Conservation (phyloP, 805 yeast genomes). For the Pichia nanzhaoensis region DNA sequence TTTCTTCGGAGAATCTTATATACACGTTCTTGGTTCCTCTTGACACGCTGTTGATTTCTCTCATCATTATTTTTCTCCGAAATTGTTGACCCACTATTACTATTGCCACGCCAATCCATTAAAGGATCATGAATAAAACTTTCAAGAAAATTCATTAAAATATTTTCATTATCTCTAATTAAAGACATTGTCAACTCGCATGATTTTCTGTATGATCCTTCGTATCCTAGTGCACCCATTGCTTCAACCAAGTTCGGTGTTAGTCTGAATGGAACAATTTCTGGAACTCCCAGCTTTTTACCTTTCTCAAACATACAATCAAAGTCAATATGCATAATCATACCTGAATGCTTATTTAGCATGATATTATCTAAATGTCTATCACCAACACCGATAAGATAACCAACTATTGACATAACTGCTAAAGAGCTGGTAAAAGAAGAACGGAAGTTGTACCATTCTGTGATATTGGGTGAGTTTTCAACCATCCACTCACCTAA, state of each 20-base stretch:
- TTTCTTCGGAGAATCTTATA: constrained; percentile 68
- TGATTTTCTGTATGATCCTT: constrained; percentile 80
- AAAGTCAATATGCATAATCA: constrained; percentile 88
- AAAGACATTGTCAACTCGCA: constrained; percentile 77
- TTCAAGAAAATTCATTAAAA: constrained; percentile 84
- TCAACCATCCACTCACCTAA: constrained; percentile 84
- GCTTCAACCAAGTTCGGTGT: constrained; percentile 89
- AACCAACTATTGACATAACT: constrained; percentile 97
- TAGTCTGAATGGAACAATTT: constrained; percentile 87
- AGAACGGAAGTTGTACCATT: constrained; percentile 79
- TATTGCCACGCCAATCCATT: constrained; percentile 54
- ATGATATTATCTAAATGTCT: constrained; percentile 91
- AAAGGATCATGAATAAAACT: constrained; percentile 90
- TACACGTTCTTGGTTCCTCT: constrained; percentile 38
- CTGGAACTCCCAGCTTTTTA: constrained; percentile 69
- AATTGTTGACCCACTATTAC: constrained; percentile 16
- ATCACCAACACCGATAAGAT: constrained; percentile 90
- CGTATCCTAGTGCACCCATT: constrained; percentile 75
- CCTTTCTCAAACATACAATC: constrained; percentile 94
- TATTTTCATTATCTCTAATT: constrained; percentile 71
- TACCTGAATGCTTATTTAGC: constrained; percentile 66
- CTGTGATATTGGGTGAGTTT: constrained; percentile 79
- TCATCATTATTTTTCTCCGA: constrained; percentile 5
- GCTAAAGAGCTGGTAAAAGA: constrained; percentile 74
- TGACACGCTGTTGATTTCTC: constrained; percentile 18